Evolutionary conservation across 1,139 yeast genomes (phyloP).

Genomic region (Blastobotrys illinoisensis): DNA sequence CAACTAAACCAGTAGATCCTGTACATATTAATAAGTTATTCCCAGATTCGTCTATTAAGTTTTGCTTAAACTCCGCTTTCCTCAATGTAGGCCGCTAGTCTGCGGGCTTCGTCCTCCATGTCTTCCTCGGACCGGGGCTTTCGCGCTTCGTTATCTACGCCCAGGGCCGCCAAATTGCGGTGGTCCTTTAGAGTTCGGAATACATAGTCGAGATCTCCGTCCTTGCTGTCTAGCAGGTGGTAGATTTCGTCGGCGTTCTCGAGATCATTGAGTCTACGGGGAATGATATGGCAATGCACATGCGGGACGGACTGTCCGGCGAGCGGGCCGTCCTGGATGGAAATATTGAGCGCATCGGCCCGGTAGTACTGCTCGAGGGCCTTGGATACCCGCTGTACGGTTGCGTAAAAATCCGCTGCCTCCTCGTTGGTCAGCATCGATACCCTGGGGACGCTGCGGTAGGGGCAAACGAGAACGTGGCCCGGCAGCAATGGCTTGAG

Average conservation of each 20-base stretch:
- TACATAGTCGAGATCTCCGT: conserved; percentile 40
- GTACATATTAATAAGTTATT: neutral
- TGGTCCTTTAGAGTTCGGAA: conserved; percentile 29
- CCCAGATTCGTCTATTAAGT: neutral
- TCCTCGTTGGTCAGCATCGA: conserved; percentile 68
- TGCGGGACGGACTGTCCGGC: conserved; percentile 96
- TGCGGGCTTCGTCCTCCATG: conserved; percentile 61
- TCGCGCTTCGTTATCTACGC: conserved; percentile 29
- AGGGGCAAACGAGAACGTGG: conserved; percentile 81
- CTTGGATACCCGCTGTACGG: conserved; percentile 65
- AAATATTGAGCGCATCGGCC: conserved; percentile 79
- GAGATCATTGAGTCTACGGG: conserved; percentile 60
- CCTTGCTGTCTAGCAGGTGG: conserved; percentile 46
- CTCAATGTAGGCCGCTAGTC: conserved; percentile 43
- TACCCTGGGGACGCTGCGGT: conserved; percentile 57
- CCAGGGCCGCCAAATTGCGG: conserved; percentile 34
- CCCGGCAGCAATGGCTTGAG: conserved; percentile 88
- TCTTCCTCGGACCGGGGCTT: conserved; percentile 48
- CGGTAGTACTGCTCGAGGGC: conserved; percentile 60
- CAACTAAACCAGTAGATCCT: conserved; percentile 1
- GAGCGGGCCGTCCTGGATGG: conserved; percentile 93
- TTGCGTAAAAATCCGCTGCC: conserved; percentile 66
- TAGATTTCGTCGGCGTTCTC: conserved; percentile 64
- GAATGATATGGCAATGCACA: conserved; percentile 87
- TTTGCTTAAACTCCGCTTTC: conserved; percentile 8